Evolutionary conservation across 768 basidiomycete species (phyloP), one percentile per base, ranked within the genome.

Genomic region (Termitomyces sp.): DNA sequence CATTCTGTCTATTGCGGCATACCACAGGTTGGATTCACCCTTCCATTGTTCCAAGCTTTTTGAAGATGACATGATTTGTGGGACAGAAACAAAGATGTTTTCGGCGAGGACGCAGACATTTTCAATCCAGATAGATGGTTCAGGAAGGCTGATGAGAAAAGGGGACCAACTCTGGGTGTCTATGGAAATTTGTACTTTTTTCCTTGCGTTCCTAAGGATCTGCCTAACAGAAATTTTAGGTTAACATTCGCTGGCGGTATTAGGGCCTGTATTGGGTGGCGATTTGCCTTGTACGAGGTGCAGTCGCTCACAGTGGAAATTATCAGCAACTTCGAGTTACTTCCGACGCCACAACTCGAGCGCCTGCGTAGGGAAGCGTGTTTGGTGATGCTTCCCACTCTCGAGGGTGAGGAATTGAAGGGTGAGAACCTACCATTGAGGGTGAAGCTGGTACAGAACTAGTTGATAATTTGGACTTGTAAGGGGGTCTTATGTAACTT

Each of bases 111-210:
- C 61, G 79, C 83, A 2, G 61, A 79, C 51, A 63, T 67, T 19
- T 86, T 79, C 66, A 77, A 80, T 45, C 82, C 82, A 3, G 79
- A 81, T 49, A 70, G 84, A 55, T 86, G 83, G 83, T 60, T 83
- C n/a, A 66, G 60, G 57, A 65, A 65, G 16, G 60, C 66, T 5
- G 66, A 65, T 2, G 65, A 70, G 55, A 77, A 70, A 63, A 77
- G 72, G 53, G 72, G 68, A 17, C 70, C 72, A 3, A 71, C 70
- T 8, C 63, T 79, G 3, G 77, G 77, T 5, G 77, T 80, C 9
- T 79, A 76, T 58, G 73, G 73, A 12, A 80, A 80, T 64, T 61
- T 77, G 81, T 83, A 68, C 55, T 72, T 61, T 8, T 25, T 23
- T 1, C 32, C 2, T 30, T 28, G 6, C 21, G n/a, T 23, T 23